A percentile compares a stretch with the other conserved stretches of the same genome.
Evolutionary conservation across 2,329 filamentous ascomycete species (phyloP).

Genomic region (Cadophora gregata): DNA sequence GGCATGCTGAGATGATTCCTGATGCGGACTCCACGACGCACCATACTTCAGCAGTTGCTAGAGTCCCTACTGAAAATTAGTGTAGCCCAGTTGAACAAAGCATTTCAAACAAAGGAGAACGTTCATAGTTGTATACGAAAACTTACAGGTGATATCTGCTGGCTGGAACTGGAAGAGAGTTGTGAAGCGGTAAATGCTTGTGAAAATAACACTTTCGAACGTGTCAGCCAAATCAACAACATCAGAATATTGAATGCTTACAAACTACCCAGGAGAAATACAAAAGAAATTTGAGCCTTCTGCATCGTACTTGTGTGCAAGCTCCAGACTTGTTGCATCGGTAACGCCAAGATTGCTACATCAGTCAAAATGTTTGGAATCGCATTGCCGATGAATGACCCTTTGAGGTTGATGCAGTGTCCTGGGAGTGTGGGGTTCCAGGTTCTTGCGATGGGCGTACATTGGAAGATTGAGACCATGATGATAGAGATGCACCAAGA

Average conservation of each 20-base stretch:
- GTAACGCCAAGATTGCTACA: conserved; percentile 46
- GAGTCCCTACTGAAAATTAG: conserved; percentile 13
- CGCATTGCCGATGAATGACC: conserved; percentile 51
- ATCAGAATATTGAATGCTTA: conserved; percentile 32
- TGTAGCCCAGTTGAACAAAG: too few relatives aligned
- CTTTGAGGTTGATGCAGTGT: conserved; percentile 49
- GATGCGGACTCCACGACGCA: conserved; percentile 23
- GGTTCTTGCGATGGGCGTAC: conserved; percentile 47
- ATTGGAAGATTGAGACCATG: conserved; percentile 49
- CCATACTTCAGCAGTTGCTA: conserved; percentile 22
- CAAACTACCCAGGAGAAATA: conserved; percentile 47
- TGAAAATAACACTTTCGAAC: conserved; percentile 16
- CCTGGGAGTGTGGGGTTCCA: conserved; percentile 46
- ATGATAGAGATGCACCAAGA: conserved; percentile 44
- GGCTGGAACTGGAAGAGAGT: conserved; percentile 23
- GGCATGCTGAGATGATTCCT: conserved; percentile 16
- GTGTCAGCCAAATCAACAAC: background rate
- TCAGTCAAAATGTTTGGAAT: conserved; percentile 51
- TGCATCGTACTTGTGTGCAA: conserved; percentile 40
- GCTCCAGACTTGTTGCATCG: conserved; percentile 43
- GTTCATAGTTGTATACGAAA: background rate
- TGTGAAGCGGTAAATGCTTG: conserved; percentile 25
- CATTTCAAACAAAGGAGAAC: too few relatives aligned
- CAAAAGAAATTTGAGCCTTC: conserved; percentile 33
- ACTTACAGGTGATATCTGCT: conserved; percentile 24